These are phyloP conservation scores for Candida manassasensis DNA, from an alignment of 805 yeast species.

Conservation along the genomic window DNA sequence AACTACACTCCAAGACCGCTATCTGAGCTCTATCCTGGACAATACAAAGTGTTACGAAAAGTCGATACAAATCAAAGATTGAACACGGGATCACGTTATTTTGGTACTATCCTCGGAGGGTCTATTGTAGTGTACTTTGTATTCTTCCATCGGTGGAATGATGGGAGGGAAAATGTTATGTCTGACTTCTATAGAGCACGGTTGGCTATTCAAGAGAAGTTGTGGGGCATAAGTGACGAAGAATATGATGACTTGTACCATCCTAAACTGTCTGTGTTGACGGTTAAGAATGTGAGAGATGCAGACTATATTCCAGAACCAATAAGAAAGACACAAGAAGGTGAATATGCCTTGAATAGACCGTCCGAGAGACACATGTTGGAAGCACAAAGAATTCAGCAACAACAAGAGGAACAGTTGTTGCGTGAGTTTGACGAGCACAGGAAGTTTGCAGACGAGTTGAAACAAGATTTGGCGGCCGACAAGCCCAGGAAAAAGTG, in stretches of 20 bases:
- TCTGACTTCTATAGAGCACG: constrained; percentile 62
- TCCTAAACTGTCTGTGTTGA: constrained; percentile 36
- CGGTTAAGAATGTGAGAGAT: constrained; percentile 41
- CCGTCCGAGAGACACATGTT: constrained; percentile 69
- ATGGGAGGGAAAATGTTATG: constrained; percentile 72
- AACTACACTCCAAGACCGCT: constrained; percentile 77
- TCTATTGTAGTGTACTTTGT: constrained; percentile 54
- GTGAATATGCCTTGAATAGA: constrained; percentile 51
- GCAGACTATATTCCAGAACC: constrained; percentile 39
- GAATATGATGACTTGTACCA: constrained; percentile 61
- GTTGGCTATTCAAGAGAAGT: constrained; percentile 47
- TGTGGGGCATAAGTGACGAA: constrained; percentile 53
- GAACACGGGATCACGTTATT: constrained; percentile 55
- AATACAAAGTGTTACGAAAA: constrained; percentile 63
- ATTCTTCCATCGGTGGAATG: constrained; percentile 81
- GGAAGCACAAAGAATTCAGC: constrained; percentile 68
- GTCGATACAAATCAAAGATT: constrained; percentile 50
- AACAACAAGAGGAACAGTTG: constrained; percentile 56
- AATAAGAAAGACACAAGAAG: constrained; percentile 41
- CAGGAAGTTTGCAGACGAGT: constrained; percentile 17
- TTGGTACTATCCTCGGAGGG: constrained; percentile 47
- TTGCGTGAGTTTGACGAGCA: constrained; percentile 29
- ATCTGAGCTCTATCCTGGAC: constrained; percentile 72
- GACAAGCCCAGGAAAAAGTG: constrained; percentile 17
- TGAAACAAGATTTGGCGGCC: constrained; percentile 7